Evolutionary conservation across 805 yeast genomes (phyloP), one percentile per base, ranked within the genome.

Genomic region (Wickerhamomyces bovis): DNA sequence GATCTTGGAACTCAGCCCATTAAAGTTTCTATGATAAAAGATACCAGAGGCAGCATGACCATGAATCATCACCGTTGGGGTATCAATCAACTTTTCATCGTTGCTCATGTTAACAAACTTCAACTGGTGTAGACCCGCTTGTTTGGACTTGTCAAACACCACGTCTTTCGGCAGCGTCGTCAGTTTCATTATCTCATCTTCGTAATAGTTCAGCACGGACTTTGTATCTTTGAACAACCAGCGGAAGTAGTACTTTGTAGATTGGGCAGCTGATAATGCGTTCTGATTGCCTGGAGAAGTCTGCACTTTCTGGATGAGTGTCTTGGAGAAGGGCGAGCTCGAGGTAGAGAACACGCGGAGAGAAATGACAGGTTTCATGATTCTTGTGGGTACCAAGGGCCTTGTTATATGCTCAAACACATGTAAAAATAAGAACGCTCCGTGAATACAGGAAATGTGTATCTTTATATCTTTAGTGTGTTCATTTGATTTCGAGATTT

Each of bases 11-110:
- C 77, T 61, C 42, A 84, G 63, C 0, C 64, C 70, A 41, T 75
- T 77, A 53, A 87, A 78, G 59, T 87, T 92, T 51, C 83, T 78
- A 57, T 83, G 77, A 56, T 80, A 92, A 45, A 89, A 81, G 22
- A 95, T 92, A 13, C 89, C 76, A 1, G 95, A 87, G 0, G 98
- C 96, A 2, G 96, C 97, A 60, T 89, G 89, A 0, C 99, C 99
- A 64, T 92, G 99, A 5, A 94, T 67, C 51, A 92, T 64, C 2
- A 94, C 52, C 4, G 72, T 62, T 2, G 76, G 75, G 1, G 63
- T 60, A 2, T 44, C 43, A 11, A 67, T 55, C 5, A 39, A 39
- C 6, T 52, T 39, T 1, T 35, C 45, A 6, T 39, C 33, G 18
- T 35, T 31, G 12, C 36, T 33, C 2, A 25, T 28, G 41, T 63